Evolutionary conservation across 208 protist species (phyloP).

Genomic region (Trypanosoma mega): DNA sequence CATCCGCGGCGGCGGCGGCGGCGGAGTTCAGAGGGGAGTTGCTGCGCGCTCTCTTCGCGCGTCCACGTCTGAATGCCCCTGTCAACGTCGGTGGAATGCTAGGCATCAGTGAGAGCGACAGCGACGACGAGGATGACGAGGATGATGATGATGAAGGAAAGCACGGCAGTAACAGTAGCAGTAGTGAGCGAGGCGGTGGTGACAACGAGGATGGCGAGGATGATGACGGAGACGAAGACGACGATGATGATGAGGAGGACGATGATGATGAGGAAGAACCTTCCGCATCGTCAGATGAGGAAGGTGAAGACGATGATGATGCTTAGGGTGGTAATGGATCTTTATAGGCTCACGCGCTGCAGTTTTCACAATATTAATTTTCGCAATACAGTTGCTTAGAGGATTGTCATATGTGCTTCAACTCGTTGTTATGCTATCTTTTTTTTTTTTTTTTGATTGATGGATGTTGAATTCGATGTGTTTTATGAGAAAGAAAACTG

Average conservation of each 20-base stretch:
- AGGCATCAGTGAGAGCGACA: slow-evolving; percentile 1
- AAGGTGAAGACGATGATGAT: not conserved
- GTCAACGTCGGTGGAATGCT: not conserved
- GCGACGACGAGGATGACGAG: slow-evolving; percentile 1
- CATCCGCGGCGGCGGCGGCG: not conserved
- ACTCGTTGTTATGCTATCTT: not conserved
- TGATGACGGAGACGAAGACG: slow-evolving; percentile 31
- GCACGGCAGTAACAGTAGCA: not conserved
- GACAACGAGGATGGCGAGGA: slow-evolving; percentile 19
- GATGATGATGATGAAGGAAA: not conserved
- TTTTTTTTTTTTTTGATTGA: too few species aligned
- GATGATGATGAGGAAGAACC: slow-evolving; percentile 25
- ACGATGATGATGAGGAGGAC: slow-evolving; percentile 28
- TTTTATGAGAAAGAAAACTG: too few species aligned
- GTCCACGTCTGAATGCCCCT: not conserved
- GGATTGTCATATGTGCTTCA: slow-evolving; percentile 8
- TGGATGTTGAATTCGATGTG: too few species aligned
- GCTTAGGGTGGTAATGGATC: not conserved
- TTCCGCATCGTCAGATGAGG: not conserved
- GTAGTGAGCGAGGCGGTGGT: not conserved
- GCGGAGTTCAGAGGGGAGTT: slow-evolving; percentile 18
- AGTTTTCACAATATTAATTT: too few species aligned
- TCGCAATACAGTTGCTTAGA: too few species aligned
- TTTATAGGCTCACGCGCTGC: not conserved
- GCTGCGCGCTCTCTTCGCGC: slow-evolving; percentile 18